Evolutionary conservation across 1,139 yeast genomes (phyloP).

Genomic region (Ogataea hybrid): DNA sequence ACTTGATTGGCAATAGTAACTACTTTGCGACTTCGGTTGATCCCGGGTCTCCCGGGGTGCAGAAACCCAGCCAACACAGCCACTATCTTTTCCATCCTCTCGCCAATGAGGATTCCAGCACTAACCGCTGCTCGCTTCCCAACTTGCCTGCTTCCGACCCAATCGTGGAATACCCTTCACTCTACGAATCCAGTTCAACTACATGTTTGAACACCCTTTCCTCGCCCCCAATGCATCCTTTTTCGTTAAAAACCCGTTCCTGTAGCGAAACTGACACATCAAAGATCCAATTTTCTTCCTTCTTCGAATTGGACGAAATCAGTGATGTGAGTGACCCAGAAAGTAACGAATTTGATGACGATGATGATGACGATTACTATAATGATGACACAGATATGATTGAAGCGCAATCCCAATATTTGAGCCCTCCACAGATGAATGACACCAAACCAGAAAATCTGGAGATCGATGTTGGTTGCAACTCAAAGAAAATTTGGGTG

Average conservation of each 20-base stretch:
- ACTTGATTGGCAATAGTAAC: constrained; percentile 8
- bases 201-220: constrained; percentile 8
- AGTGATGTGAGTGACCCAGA: constrained; percentile 19
- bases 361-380: background rate
- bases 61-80: constrained; percentile 6
- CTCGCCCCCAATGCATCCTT: constrained; percentile 10
- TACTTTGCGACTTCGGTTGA: constrained; percentile 12
- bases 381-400: background rate
- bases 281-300: constrained; percentile 12
- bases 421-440: background rate
- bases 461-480: background rate
- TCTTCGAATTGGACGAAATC: constrained; percentile 18
- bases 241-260: constrained; percentile 6
- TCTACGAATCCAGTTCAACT: constrained; percentile 17
- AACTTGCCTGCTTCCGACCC: constrained; percentile 19
- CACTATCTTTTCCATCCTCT: constrained; percentile 16
- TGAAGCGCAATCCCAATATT: background rate
- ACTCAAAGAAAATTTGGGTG: background rate
- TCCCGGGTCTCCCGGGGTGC: background rate
- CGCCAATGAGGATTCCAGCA: constrained; percentile 5
- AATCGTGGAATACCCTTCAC: constrained; percentile 17
- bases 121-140: constrained; percentile 9
- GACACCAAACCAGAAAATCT: background rate
- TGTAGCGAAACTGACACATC: constrained; percentile 9
- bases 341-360: constrained; percentile 10